Conservation (phyloP, 306 rosid genomes). For the Carpinus fangiana region DNA sequence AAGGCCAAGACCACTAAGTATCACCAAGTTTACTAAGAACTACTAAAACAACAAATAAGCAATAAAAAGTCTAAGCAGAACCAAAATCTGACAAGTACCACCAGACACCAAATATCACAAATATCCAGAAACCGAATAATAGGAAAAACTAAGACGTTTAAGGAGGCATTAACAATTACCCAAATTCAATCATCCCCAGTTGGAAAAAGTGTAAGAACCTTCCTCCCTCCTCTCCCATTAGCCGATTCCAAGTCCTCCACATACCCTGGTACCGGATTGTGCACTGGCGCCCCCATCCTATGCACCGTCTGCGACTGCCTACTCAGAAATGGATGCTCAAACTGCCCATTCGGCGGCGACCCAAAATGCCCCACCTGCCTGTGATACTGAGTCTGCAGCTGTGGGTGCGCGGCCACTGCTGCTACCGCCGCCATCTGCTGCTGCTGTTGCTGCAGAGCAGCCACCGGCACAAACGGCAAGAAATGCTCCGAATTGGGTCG, state of each 20-base stretch:
- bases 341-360: constrained; percentile 83
- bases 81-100: constrained; percentile 40
- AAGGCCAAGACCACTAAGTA: constrained; percentile 42
- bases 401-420: constrained; percentile 46
- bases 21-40: constrained; percentile 32
- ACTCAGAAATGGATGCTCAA: constrained; percentile 74
- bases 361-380: constrained; percentile 86
- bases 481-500: constrained; percentile 80
- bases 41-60: constrained; percentile 31
- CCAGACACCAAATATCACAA: constrained; percentile 35
- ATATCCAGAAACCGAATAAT: constrained; percentile 30
- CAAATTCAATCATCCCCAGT: constrained; percentile 81
- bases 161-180: constrained; percentile 28
- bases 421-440: constrained; percentile 62
- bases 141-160: constrained; percentile 3
- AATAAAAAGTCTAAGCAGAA: constrained; percentile 25
- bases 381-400: constrained; percentile 62
- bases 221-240: constrained; percentile 76
- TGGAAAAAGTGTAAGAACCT: constrained; percentile 89
- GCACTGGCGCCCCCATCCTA: constrained; percentile 76
- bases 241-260: constrained; percentile 84
- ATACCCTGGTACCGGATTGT: constrained; percentile 50
- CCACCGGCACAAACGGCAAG: constrained; percentile 83
- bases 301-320: constrained; percentile 71
- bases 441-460: constrained; percentile 73